Percentiles rank a stretch among this genome's conserved stretches.
Evolutionary conservation across 257 asterid species (phyloP).

Genomic region (Orobanche coerulescens): DNA sequence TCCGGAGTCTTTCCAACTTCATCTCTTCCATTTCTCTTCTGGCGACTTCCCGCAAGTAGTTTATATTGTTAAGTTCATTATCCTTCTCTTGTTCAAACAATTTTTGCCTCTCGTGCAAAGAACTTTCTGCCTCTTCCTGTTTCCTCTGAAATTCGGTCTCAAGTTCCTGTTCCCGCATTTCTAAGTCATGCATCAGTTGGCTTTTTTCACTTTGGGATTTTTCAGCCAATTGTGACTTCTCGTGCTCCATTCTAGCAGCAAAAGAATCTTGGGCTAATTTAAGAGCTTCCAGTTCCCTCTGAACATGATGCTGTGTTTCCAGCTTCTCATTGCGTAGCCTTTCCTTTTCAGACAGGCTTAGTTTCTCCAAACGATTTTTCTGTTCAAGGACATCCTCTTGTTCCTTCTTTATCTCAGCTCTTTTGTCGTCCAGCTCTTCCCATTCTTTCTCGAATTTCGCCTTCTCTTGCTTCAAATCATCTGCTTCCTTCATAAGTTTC

Average conservation of each 20-base stretch:
- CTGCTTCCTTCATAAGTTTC: conserved; percentile 60
- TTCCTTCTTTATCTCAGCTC: conserved; percentile 58
- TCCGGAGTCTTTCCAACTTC: conserved; percentile 48
- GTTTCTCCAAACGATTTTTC: conserved; percentile 46
- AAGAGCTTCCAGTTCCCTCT: conserved; percentile 72
- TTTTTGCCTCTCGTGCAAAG: conserved; percentile 47
- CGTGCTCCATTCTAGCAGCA: conserved; percentile 74
- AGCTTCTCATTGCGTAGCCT: conserved; percentile 60
- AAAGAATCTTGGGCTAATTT: conserved; percentile 64
- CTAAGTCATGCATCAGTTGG: conserved; percentile 58
- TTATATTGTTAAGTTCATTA: conserved; percentile 50
- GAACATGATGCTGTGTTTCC: conserved; percentile 54
- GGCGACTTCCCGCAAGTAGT: conserved; percentile 61
- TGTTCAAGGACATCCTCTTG: conserved; percentile 47
- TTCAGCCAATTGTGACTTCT: conserved; percentile 55
- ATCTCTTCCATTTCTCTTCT: conserved; percentile 82
- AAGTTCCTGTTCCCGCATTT: conserved; percentile 60
- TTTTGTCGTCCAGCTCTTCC: conserved; percentile 82
- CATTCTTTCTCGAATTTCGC: conserved; percentile 89
- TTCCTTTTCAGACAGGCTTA: conserved; percentile 55
- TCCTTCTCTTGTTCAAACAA: conserved; percentile 60
- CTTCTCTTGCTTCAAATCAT: conserved; percentile 74
- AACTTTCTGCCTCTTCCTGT: conserved; percentile 71
- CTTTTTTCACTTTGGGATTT: conserved; percentile 45
- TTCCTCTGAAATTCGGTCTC: conserved; percentile 51